Evolutionary conservation across 495 filamentous ascomycete genomes (phyloP).

Genomic region (Talaromyces thailandensis): DNA sequence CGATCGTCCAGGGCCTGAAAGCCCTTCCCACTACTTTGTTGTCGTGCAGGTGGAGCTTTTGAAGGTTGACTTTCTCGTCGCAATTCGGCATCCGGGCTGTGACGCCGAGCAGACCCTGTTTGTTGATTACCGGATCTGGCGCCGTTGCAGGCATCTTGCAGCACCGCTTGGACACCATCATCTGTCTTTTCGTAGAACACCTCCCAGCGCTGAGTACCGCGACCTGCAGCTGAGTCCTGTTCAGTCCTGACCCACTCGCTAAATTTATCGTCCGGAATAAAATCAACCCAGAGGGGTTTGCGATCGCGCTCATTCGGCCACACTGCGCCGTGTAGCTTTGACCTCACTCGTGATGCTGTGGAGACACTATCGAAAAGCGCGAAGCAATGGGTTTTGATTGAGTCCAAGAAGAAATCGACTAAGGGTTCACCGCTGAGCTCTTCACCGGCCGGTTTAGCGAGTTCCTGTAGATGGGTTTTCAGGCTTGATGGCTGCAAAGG

Average conservation of each 20-base stretch:
- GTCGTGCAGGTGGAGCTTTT: not conserved
- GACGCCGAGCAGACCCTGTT: slow-evolving; percentile 16
- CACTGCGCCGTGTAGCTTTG: slow-evolving; percentile 61
- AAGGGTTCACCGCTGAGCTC: slow-evolving; percentile 45
- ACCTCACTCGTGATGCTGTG: slow-evolving; percentile 71
- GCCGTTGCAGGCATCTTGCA: slow-evolving; percentile 35
- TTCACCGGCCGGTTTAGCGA: slow-evolving; percentile 52
- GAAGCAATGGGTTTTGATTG: slow-evolving; percentile 82
- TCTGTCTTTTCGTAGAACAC: slow-evolving; percentile 56
- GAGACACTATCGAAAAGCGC: slow-evolving; percentile 56
- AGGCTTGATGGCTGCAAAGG: slow-evolving; percentile 62
- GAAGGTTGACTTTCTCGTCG: not conserved
- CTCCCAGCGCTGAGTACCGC: slow-evolving; percentile 54
- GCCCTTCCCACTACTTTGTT: slow-evolving; percentile 24
- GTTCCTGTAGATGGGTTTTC: slow-evolving; percentile 52
- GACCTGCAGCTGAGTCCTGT: slow-evolving; percentile 38
- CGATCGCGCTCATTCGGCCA: slow-evolving; percentile 86
- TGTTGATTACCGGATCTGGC: slow-evolving; percentile 10
- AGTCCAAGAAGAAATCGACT: slow-evolving; percentile 66
- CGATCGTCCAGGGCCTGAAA: slow-evolving; percentile 55
- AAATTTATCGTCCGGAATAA: slow-evolving; percentile 69
- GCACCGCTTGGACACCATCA: slow-evolving; percentile 45
- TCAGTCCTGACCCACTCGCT: slow-evolving; percentile 68
- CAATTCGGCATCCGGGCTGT: slow-evolving; percentile 14
- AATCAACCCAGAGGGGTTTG: slow-evolving; percentile 83